phyloP scores from a whole-genome alignment of 495 filamentous ascomycete genomes.

The Haplographium delicatum region DNA sequence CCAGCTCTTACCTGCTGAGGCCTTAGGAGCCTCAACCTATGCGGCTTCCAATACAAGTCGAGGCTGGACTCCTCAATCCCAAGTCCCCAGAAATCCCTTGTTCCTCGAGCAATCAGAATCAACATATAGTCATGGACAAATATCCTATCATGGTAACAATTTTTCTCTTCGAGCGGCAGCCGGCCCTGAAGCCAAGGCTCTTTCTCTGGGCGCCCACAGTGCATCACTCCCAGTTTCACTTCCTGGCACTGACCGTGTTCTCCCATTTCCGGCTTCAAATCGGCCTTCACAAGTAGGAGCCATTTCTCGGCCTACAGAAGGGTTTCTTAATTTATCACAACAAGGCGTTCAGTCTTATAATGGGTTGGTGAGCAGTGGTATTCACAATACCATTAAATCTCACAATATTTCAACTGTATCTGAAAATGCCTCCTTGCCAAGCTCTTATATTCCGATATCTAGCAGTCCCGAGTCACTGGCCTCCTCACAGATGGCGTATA shows the following conservation, averaged over 20 bases:
- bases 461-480: conserved; percentile 18
- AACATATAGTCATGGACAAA: conserved; percentile 13
- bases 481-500: conserved; percentile 19
- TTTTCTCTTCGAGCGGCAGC: conserved; percentile 27
- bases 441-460: conserved; percentile 14
- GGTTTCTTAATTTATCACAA: neutral
- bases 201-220: conserved; percentile 17
- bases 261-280: conserved; percentile 31
- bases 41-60: conserved; percentile 30
- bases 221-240: conserved; percentile 35
- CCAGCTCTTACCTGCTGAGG: conserved; percentile 29
- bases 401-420: neutral
- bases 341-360: conserved; percentile 10
- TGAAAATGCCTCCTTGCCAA: conserved; percentile 13
- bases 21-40: conserved; percentile 24
- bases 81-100: conserved; percentile 8
- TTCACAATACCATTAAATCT: conserved; percentile 4
- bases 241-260: conserved; percentile 33
- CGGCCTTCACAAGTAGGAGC: conserved; percentile 27
- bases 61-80: conserved; percentile 28
- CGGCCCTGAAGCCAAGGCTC: conserved; percentile 8
- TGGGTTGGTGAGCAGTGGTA: conserved; percentile 5
- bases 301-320: conserved; percentile 17
- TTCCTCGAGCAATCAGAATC: conserved; percentile 19
- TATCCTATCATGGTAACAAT: conserved; percentile 16